A percentile compares a stretch with the other conserved stretches of the same genome.
Conservation (phyloP, 108 stramenopile genomes). For the Cafeteria roenbergensis region DNA sequence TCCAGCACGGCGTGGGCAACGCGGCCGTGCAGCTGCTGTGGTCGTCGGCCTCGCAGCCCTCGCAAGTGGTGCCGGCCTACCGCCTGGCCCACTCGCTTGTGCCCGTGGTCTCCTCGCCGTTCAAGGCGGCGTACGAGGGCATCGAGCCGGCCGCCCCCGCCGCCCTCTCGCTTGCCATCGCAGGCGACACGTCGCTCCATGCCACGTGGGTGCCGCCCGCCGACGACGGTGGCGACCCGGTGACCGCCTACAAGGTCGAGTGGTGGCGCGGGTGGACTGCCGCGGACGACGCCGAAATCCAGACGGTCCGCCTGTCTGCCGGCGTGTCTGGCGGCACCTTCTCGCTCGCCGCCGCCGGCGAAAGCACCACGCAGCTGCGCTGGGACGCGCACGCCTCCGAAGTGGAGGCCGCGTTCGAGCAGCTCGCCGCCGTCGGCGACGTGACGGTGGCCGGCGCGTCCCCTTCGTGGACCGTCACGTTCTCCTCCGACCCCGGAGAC, state of each 20-base stretch:
- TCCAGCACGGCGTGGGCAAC: background rate
- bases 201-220: slow-evolving; percentile 34
- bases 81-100: background rate
- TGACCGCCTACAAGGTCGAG: slow-evolving; percentile 41
- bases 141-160: background rate
- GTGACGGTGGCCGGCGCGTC: slow-evolving; percentile 15
- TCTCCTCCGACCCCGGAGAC: slow-evolving; percentile 6
- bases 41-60: background rate
- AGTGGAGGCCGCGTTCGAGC: slow-evolving; percentile 24
- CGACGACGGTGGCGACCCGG: slow-evolving; percentile 23
- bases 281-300: slow-evolving; percentile 36
- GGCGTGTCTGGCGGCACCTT: slow-evolving; percentile 13
- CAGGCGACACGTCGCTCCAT: slow-evolving; percentile 16
- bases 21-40: background rate
- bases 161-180: background rate
- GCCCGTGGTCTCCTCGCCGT: background rate
- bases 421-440: slow-evolving; percentile 24
- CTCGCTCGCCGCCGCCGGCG: slow-evolving; percentile 14
- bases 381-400: slow-evolving; percentile 10
- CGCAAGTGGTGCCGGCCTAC: background rate
- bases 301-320: slow-evolving; percentile 30
- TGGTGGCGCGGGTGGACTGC: background rate
- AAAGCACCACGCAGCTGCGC: slow-evolving; percentile 17
- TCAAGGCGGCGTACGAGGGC: background rate
- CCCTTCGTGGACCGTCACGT: slow-evolving; percentile 38